Conservation (phyloP, 805 yeast species). For the Ogataea minuta region DNA sequence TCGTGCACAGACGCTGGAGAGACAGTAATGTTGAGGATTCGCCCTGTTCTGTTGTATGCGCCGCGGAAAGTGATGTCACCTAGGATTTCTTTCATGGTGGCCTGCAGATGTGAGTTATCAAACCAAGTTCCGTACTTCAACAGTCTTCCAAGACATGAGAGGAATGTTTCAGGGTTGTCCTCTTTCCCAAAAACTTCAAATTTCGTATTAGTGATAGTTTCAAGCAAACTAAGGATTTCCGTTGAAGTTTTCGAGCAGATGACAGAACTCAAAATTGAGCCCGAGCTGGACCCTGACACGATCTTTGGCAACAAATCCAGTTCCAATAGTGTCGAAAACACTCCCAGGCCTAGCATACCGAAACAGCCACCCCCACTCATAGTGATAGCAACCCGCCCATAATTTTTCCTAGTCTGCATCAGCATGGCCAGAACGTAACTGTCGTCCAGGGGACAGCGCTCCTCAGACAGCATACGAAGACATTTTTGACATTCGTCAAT, state of each 20-base stretch:
- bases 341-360: conserved; percentile 92
- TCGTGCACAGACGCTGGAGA: conserved; percentile 90
- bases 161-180: conserved; percentile 50
- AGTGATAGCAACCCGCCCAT: conserved; percentile 93
- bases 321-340: conserved; percentile 73
- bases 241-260: conserved; percentile 76
- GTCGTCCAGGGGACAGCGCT: conserved; percentile 53
- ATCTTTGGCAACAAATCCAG: conserved; percentile 77
- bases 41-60: conserved; percentile 90
- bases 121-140: conserved; percentile 88
- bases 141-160: conserved; percentile 56
- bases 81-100: conserved; percentile 72
- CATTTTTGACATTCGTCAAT: conserved; percentile 66
- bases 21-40: conserved; percentile 90
- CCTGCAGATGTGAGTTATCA: conserved; percentile 67
- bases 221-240: conserved; percentile 59
- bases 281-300: conserved; percentile 93
- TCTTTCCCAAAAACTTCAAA: conserved; percentile 50
- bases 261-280: conserved; percentile 89
- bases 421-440: conserved; percentile 71
- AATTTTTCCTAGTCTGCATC: conserved; percentile 83
- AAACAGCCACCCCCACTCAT: conserved; percentile 95
- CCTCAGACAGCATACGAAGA: conserved; percentile 40
- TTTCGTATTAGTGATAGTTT: conserved; percentile 56
- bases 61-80: conserved; percentile 93